phyloP scores from a whole-genome alignment of 257 asterid genomes.

The Nicotiana sylvestris region DNA sequence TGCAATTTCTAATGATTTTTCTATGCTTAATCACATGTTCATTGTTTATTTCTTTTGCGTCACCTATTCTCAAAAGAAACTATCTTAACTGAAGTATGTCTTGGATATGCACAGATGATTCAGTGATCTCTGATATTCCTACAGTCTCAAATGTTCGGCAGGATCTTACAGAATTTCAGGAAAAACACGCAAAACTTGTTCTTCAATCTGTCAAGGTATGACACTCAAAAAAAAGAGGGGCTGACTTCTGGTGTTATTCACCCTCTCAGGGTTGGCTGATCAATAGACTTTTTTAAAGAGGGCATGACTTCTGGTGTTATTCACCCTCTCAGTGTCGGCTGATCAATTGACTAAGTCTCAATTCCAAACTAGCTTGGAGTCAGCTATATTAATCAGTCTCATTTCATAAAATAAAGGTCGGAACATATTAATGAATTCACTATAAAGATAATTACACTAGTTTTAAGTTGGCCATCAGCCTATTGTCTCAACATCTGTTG shows the following conservation, averaged over 20 bases:
- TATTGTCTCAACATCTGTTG: neutral
- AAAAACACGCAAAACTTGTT: constrained; percentile 88
- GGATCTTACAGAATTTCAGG: constrained; percentile 97
- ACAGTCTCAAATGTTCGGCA: constrained; percentile 82
- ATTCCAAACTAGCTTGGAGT: neutral
- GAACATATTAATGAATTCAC: neutral
- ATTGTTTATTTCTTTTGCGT: neutral
- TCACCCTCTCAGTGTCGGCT: neutral
- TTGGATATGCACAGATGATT: constrained; percentile 55
- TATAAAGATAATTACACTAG: neutral
- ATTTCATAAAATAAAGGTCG: neutral
- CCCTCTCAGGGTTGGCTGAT: neutral
- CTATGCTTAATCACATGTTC: neutral
- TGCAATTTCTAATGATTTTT: neutral
- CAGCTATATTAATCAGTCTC: neutral
- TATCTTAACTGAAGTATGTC: neutral
- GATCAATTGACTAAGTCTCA: neutral
- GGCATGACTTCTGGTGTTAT: constrained; percentile 34
- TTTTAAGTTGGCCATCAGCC: neutral
- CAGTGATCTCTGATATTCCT: constrained; percentile 73
- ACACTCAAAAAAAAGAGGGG: neutral
- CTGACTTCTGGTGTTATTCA: constrained; percentile 8
- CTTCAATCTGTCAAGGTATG: constrained; percentile 80
- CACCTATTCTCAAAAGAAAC: neutral
- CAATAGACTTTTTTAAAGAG: neutral